A percentile compares a stretch with the other conserved stretches of the same genome.
Evolutionary conservation across 208 protist genomes (phyloP).

Genomic region (Vickermania ingenoplastis): DNA sequence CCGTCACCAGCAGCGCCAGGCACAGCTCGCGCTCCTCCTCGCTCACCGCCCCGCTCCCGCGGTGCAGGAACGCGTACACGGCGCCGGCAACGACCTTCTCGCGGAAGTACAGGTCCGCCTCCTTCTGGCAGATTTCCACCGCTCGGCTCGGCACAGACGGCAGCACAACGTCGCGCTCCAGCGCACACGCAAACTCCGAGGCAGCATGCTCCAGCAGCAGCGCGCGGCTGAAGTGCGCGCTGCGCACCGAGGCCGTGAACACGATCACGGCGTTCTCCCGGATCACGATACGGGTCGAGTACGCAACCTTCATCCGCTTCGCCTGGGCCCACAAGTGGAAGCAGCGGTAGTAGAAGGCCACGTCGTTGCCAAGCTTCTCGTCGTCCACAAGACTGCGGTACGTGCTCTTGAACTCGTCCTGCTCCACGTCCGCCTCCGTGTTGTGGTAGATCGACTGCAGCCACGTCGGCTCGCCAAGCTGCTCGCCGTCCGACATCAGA

Average conservation of each 20-base stretch:
- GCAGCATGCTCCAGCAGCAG: conserved; percentile 36
- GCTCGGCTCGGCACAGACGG: conserved; percentile 21
- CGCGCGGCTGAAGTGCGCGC: conserved; percentile 43
- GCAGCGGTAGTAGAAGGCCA: conserved; percentile 64
- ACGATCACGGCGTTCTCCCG: conserved; percentile 77
- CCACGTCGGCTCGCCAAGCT: conserved; percentile 41
- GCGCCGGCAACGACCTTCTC: conserved; percentile 56
- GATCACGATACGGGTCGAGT: conserved; percentile 72
- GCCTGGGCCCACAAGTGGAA: conserved; percentile 66
- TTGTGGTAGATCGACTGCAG: conserved; percentile 57
- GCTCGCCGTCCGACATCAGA: conserved; percentile 82
- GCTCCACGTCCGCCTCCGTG: conserved; percentile 18
- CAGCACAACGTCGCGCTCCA: conserved; percentile 33
- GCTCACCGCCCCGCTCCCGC: conserved; percentile 10
- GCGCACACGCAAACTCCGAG: conserved; percentile 23
- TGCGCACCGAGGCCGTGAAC: conserved; percentile 66
- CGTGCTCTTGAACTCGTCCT: conserved; percentile 15
- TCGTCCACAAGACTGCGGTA: conserved; percentile 77
- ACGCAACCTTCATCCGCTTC: conserved; percentile 67
- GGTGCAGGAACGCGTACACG: conserved; percentile 65
- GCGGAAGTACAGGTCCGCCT: conserved; percentile 35
- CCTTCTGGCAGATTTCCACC: conserved; percentile 25
- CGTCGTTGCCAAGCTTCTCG: conserved; percentile 40
- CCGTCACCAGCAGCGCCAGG: conserved; percentile 44
- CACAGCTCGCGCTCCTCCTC: conserved; percentile 40